Conservation (phyloP, 192 early-diverging fungal genomes). For the Spizellomyces punctatus region DNA sequence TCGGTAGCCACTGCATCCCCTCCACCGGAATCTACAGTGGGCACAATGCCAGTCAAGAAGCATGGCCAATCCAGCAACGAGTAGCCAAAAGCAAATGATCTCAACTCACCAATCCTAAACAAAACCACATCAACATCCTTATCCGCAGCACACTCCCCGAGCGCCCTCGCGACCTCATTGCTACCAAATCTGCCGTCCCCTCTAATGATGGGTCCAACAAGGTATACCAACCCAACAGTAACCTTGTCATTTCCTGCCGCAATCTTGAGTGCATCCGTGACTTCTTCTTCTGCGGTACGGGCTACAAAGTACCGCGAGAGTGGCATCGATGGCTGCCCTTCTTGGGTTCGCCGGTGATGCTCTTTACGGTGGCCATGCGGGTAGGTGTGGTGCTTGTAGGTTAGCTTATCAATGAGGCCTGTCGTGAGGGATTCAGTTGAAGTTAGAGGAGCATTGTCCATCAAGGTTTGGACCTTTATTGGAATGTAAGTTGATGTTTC, state of each 20-base stretch:
- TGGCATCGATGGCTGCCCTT: background rate
- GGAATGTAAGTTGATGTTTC: constrained; percentile 19
- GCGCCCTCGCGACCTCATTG: constrained; percentile 48
- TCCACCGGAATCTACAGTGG: constrained; percentile 59
- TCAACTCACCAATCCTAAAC: constrained; percentile 56
- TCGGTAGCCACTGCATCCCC: constrained; percentile 70
- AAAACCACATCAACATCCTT: constrained; percentile 60
- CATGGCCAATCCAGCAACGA: background rate
- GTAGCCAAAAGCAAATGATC: background rate
- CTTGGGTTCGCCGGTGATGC: background rate
- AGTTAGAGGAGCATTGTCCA: no score
- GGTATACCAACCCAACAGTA: constrained; percentile 68
- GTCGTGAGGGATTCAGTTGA: no score
- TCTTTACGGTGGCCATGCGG: background rate
- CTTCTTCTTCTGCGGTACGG: constrained; percentile 4
- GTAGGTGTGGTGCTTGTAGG: constrained; percentile 40
- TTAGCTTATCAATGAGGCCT: constrained; percentile 51
- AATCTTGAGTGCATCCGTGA: background rate
- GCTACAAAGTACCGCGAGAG: constrained; percentile 8
- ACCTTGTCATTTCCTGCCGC: background rate
- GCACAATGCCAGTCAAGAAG: background rate
- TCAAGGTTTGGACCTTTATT: no score
- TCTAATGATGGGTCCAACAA: constrained; percentile 59
- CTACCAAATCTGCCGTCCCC: constrained; percentile 47
- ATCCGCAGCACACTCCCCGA: constrained; percentile 60